Conservation (phyloP, 495 filamentous ascomycete species). For the Clohesyomyces aquaticus region DNA sequence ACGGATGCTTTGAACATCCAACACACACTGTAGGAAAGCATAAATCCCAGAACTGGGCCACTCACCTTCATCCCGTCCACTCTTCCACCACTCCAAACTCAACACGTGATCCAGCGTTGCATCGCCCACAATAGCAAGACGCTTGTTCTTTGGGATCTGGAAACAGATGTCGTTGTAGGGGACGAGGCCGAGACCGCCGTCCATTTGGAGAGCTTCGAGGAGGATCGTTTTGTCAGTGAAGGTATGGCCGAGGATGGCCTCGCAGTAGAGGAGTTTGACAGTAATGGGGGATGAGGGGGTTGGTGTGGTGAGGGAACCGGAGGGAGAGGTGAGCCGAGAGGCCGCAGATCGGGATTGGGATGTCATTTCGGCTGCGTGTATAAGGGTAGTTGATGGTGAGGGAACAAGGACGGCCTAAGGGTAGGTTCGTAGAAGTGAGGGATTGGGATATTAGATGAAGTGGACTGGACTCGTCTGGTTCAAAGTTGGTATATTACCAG, state of each 20-base stretch:
- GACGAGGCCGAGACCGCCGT: not conserved
- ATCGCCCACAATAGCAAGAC: not conserved
- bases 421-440: too few relatives aligned
- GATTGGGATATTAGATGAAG: too few relatives aligned
- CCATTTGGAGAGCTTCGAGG: conserved; percentile 7
- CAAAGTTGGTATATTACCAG: too few relatives aligned
- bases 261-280: not conserved
- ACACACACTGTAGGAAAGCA: not conserved
- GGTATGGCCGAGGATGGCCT: conserved; percentile 13
- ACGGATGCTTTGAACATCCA: not conserved
- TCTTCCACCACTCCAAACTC: not conserved
- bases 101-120: not conserved
- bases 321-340: not conserved
- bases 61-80: not conserved
- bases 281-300: not conserved
- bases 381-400: too few relatives aligned
- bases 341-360: too few relatives aligned
- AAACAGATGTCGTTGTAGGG: not conserved
- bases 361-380: too few relatives aligned
- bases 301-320: not conserved
- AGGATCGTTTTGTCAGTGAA: conserved; percentile 8
- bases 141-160: not conserved
- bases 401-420: too few relatives aligned
- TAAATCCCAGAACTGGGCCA: not conserved
- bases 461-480: too few relatives aligned